Base-by-base conservation (phyloP, 129 eudicot species). In the Erigeron canadensis region DNA sequence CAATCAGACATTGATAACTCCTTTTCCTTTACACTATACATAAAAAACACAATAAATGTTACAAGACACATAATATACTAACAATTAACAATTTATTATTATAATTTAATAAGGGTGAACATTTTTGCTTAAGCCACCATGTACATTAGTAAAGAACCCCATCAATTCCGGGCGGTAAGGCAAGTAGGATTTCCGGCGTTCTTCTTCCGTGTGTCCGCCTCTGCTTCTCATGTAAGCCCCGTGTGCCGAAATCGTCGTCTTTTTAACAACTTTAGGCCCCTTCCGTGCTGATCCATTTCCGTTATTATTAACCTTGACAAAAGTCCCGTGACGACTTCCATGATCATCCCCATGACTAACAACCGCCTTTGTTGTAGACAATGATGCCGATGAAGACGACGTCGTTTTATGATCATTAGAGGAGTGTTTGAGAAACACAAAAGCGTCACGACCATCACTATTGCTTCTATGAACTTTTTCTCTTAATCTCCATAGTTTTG, bases 401-500 rank as follows among this genome's bases (percentile, higher is more conserved):
- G 70, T 17, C 74, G 86, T 6, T 18, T 73, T 45, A 60, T 17
- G 34, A 40, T 56, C 54, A 28, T 2, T 28, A 3, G 34, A 28
- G 51, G 81, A 64, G 71, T 51, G 38, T 58, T 81, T 84, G 21
- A 95, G 63, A 59, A 95, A 94, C 40, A 94, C 99, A 39, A 94
- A 94, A 3, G 99, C 86, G 47, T 94, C 99, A 10, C 87, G 85
- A 10, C 99, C 97, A 56, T 87, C 95, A 70, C 99, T 94, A 69
- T 90, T 76, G 60, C 97, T 84, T 86, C 99, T 70, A 40, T 58
- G 45, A 40, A 84, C 56, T 22, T 70, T 69, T 0, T 95, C 99
- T 21, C 75, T 86, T 8, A 95, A 77, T 74, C 97, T 82, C 97
- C 97, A 87, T 10, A 86, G 83, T 86, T 84, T 95, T n/a, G 99